Base-by-base conservation (phyloP, 805 yeast species). In the Ogataea haglerorum region DNA sequence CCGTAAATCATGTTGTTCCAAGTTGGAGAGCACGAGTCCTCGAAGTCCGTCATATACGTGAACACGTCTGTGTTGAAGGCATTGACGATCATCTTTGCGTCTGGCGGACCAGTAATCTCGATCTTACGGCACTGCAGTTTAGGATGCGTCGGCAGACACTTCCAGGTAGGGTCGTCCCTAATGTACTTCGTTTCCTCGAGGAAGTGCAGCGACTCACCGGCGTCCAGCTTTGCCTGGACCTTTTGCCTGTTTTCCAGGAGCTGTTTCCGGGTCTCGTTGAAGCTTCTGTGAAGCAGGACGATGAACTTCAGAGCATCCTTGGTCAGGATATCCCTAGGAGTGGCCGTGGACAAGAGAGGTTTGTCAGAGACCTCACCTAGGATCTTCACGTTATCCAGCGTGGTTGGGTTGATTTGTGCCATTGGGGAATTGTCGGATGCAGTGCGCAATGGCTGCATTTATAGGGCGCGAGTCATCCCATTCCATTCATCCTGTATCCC, bases 51-150 rank as follows among this genome's bases (percentile, higher is more conserved):
- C 93, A 85, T 85, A 61, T 85, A 85, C 22, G 93, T 84, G 47
- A 83, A 83, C 31, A 85, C 93, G 40, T 75, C 72, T 0, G 90
- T 80, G 64, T 85, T 85, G 60, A 85, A 72, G 2, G 91, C 93
- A 57, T 84, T 85, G 56, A 85, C 79, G 48, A 85, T 77, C 95
- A 85, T 85, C 54, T 85, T 82, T 49, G 91, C 75, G 59, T 83
- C 84, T 39, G 90, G 85, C 15, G 95, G 95, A 36, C 95, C 95
- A 17, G 95, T 85, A 62, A 85, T 85, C 64, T 85, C 93, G 31
- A 78, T 80, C 59, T 88, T 75, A 67, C 95, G 76, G 60, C 82
- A 84, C 45, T 75, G 75, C 53, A 85, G 67, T 36, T 89, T 88
- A 29, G 81, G 82, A 28, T 86, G 89, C 37, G 80, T 70, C 27